Percentiles rank a stretch among this genome's conserved stretches.
Conservation (phyloP, 306 rosid genomes). For the Rosa persica region DNA sequence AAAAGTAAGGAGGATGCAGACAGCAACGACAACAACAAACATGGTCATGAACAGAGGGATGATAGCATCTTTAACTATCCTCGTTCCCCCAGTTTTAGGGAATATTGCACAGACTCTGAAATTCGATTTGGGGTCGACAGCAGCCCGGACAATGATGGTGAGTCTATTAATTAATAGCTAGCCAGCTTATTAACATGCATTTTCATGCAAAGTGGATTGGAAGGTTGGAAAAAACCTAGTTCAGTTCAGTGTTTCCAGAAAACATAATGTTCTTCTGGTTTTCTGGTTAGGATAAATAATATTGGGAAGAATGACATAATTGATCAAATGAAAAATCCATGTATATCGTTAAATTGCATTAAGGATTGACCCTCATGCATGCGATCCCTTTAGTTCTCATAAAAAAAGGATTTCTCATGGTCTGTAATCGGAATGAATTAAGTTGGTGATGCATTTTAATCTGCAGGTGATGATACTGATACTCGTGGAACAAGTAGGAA, state of each 20-base stretch:
- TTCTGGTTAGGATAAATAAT: no score
- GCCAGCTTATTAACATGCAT: not conserved
- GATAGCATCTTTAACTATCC: constrained; percentile 18
- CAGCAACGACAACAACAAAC: not conserved
- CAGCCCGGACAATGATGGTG: not conserved
- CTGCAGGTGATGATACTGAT: constrained; percentile 27
- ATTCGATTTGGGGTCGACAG: not conserved
- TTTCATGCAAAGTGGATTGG: no score
- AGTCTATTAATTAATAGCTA: not conserved
- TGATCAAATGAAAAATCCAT: not conserved
- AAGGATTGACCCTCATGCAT: not conserved
- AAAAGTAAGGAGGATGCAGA: not conserved
- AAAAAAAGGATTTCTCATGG: not conserved
- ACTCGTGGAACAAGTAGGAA: not conserved
- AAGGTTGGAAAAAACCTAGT: no score
- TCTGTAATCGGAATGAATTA: not conserved
- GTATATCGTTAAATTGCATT: not conserved
- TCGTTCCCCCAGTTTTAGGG: constrained; percentile 62
- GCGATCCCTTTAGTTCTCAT: not conserved
- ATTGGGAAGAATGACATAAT: not conserved
- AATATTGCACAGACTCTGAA: constrained; percentile 37
- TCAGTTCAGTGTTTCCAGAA: no score
- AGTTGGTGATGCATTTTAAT: not conserved
- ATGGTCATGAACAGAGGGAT: constrained; percentile 10
- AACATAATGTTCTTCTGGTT: no score